Base-by-base conservation (phyloP, 1,284 basidiomycete species). In the Boletellus dicymbophilus region DNA sequence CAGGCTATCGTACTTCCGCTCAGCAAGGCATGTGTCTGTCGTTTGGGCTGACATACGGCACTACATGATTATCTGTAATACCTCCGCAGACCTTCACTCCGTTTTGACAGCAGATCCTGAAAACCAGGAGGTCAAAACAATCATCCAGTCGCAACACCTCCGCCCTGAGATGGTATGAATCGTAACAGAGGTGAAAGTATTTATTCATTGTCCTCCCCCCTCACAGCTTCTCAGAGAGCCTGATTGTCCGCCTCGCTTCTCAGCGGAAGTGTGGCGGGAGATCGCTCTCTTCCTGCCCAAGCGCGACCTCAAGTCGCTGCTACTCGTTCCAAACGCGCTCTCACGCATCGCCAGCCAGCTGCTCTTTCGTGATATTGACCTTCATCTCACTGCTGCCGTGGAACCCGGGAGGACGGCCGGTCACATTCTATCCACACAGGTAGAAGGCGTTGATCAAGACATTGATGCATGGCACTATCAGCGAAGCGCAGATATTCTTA, bases 401-500 rank as follows among this genome's bases (percentile, higher is more conserved):
- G 65, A 71, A 7, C 46, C 56, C 18, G 66, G 70, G 16, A 25
- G 28, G 2, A 49, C 61, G 27, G 70, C 70, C 21, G 61, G 63
- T 40, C 43, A 26, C 20, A 36, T 42, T 41, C 49, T 38, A 39
- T 23, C 28, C 12, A 16, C 25, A 10, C 40, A 49, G 15, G 51
- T 11, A 5, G 64, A 54, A 38, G 21, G 26, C 12, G 23, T 49
- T 15, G 50, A 52, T 23, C 54, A 60, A 65, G 70, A 68, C 30
- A 60, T 72, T 4, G 74, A 81, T 53, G 69, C 70, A 26, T 73
- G 77, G 57, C 78, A 84, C 58, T 78, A 81, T 1, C 81, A 81
- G 54, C 76, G 84, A n/a, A 86, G 78, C 53, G 85, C 85, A 4
- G 86, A 87, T 57, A 85, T 88, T 49, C 72, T 88, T 34, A 83